Base-by-base conservation (phyloP, 2,329 filamentous ascomycete genomes). In the Alternaria gansuensis region DNA sequence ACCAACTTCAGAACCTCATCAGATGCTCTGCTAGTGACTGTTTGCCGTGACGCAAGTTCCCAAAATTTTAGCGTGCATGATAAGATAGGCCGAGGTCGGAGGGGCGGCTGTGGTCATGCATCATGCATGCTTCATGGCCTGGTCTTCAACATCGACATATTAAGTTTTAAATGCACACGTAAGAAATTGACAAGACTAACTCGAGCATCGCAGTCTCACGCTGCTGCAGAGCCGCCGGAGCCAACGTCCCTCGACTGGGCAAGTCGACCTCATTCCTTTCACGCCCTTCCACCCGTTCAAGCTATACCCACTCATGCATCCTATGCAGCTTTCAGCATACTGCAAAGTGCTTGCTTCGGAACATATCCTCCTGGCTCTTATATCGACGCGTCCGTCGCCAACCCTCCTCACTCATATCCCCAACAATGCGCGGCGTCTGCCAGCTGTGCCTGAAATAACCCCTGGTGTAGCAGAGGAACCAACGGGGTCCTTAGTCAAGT, bases 61-160 rank as follows among this genome's bases (percentile, higher is more conserved):
- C 55, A 63, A 63, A 67, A 59, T 64, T 67, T 63, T 54, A 56
- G 61, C 44, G 46, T 41, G 49, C 45, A 59, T 17, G 26, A 51
- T 57, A 60, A 65, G 57, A 57, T 56, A 43, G 53, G 62, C 67
- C 68, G 67, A 69, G 48, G 61, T 67, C 68, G 67, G 67, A 65
- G 61, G 24, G 39, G 17, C 26, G 3, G 28, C 17, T 40, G 21
- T 23, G 37, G 37, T 11, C 17, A 3, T 40, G 37, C 26, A 28
- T 11, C 17, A 3, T 40, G 37, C 26, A 28, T 28, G 26, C 26
- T 28, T 28, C 26, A 8, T 8, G 26, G 8, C 26, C 26, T 28
- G 5, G 26, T 28, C 26, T 28, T 28, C 26, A 28, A 28, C 26
- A 28, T 28, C 3, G 26, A 28, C 26, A 28, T 8, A 28, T 8